These are phyloP conservation scores for Aureobasidium sp. DNA, from an alignment of 2,329 filamentous ascomycete genomes.

Conservation along the genomic window DNA sequence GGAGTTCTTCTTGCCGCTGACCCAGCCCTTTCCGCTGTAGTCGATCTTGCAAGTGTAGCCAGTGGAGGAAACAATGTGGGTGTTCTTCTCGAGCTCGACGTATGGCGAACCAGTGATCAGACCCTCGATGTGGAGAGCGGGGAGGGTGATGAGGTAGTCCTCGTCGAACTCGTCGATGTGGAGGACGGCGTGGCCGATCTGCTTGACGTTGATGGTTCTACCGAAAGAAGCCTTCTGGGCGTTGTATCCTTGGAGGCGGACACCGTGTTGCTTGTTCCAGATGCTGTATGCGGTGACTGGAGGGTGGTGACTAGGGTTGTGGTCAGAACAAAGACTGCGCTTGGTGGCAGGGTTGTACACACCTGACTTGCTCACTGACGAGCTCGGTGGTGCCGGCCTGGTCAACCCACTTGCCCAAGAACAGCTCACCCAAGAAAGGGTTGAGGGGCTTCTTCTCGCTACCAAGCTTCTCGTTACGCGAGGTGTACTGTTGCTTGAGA, in stretches of 20 bases:
- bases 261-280: constrained; percentile 74
- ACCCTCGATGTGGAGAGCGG: constrained; percentile 86
- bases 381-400: constrained; percentile 74
- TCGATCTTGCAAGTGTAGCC: constrained; percentile 87
- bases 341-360: constrained; percentile 17
- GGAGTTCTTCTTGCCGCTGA: constrained; percentile 92
- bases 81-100: constrained; percentile 79
- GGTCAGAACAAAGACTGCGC: neutral
- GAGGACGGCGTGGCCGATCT: constrained; percentile 69
- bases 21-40: constrained; percentile 89
- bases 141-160: constrained; percentile 84
- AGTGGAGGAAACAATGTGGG: constrained; percentile 77
- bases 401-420: constrained; percentile 85
- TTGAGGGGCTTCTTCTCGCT: constrained; percentile 98
- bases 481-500: constrained; percentile 76
- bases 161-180: constrained; percentile 63
- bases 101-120: constrained; percentile 81
- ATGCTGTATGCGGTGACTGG: constrained; percentile 93
- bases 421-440: constrained; percentile 91
- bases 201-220: constrained; percentile 84
- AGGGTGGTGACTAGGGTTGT: constrained; percentile 63
- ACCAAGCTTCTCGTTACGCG: constrained; percentile 69
- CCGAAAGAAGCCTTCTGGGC: constrained; percentile 94
- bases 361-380: constrained; percentile 89
- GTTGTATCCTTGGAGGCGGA: constrained; percentile 76